Conservation (phyloP, 495 filamentous ascomycete genomes). For the Trichocladium uniseriatum region DNA sequence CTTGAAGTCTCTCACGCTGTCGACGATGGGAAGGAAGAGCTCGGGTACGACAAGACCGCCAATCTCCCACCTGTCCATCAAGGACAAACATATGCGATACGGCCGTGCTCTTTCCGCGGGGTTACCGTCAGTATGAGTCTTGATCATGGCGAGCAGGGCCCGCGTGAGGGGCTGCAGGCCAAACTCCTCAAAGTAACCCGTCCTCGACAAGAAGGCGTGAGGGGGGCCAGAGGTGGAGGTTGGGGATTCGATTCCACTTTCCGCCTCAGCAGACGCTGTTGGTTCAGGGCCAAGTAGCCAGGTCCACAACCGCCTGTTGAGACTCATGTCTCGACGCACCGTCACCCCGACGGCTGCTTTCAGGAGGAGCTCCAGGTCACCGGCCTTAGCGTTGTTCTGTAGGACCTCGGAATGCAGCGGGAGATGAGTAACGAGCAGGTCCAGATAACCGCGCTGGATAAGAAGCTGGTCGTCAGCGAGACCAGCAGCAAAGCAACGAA, state of each 20-base stretch:
- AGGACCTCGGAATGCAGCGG: conserved; percentile 81
- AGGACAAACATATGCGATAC: conserved; percentile 80
- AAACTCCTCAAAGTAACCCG: conserved; percentile 70
- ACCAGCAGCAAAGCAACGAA: conserved; percentile 84
- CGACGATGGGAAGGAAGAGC: conserved; percentile 78
- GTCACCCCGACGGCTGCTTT: conserved; percentile 78
- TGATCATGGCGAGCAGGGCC: conserved; percentile 71
- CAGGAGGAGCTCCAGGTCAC: conserved; percentile 72
- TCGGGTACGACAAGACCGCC: conserved; percentile 79
- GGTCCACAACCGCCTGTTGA: conserved; percentile 90
- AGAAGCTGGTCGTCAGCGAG: conserved; percentile 83
- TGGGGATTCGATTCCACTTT: conserved; percentile 40
- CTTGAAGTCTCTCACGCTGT: conserved; percentile 66
- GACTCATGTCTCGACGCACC: conserved; percentile 82
- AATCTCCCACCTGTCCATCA: conserved; percentile 98
- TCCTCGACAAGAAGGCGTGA: conserved; percentile 38
- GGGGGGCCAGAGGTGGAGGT: conserved; percentile 38
- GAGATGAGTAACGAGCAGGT: conserved; percentile 82
- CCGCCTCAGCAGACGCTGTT: conserved; percentile 34
- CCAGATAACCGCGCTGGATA: conserved; percentile 87
- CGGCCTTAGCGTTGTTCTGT: conserved; percentile 56
- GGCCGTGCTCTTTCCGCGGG: conserved; percentile 72
- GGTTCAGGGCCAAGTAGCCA: conserved; percentile 88
- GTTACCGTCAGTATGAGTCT: conserved; percentile 36
- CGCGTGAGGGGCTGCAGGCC: conserved; percentile 63